A percentile compares a stretch with the other conserved stretches of the same genome.
Evolutionary conservation across 108 stramenopile species (phyloP).

Genomic region (Craspedostauros australis): DNA sequence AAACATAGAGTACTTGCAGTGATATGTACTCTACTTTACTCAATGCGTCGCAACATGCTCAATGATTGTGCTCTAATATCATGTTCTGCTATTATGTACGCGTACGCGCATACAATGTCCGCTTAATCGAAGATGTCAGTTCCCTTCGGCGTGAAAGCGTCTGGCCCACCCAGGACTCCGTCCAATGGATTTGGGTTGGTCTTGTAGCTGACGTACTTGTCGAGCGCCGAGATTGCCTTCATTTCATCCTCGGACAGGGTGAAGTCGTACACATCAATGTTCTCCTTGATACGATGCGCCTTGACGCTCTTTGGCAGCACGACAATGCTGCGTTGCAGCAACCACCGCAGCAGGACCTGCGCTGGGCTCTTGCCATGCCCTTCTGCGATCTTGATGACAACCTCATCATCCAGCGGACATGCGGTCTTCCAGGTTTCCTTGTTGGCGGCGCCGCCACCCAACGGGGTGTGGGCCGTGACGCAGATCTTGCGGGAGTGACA

Average conservation of each 20-base stretch:
- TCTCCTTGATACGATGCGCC: slow-evolving; percentile 14
- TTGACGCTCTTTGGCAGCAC: slow-evolving; percentile 14
- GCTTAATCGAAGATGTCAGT: slow-evolving; percentile 23
- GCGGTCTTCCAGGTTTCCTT: neutral
- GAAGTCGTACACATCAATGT: slow-evolving; percentile 31
- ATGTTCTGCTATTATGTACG: no score
- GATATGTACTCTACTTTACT: no score
- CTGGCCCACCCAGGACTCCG: slow-evolving; percentile 11
- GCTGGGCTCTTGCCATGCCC: slow-evolving; percentile 9
- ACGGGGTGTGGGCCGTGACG: slow-evolving; percentile 13
- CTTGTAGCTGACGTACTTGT: slow-evolving; percentile 21
- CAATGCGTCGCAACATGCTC: no score
- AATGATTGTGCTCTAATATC: no score
- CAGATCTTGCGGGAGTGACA: slow-evolving; percentile 6
- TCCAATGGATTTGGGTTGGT: slow-evolving; percentile 21
- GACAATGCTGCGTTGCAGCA: slow-evolving; percentile 9
- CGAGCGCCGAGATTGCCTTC: slow-evolving; percentile 5
- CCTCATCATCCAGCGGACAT: slow-evolving; percentile 9
- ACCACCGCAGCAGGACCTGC: slow-evolving; percentile 8
- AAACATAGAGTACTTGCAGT: no score
- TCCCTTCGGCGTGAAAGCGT: slow-evolving; percentile 11
- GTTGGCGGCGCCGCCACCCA: slow-evolving; percentile 6
- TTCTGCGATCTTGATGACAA: slow-evolving; percentile 15
- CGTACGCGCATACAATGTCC: no score
- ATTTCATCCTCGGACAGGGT: slow-evolving; percentile 22